phyloP scores from a whole-genome alignment of 2,329 filamentous ascomycete genomes.

The Cladorrhinum sp. region DNA sequence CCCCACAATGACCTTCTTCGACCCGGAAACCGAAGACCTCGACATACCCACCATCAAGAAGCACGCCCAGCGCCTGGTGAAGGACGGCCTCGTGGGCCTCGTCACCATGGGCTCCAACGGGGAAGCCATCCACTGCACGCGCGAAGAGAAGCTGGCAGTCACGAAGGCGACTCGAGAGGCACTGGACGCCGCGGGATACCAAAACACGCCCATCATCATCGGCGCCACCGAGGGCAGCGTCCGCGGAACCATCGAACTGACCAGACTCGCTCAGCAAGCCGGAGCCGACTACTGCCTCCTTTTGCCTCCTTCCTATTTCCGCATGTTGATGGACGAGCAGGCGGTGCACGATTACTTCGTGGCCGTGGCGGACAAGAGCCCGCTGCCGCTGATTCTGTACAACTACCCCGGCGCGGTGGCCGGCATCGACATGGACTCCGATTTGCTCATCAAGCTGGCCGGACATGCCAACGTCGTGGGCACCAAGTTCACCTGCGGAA shows the following conservation, averaged over 20 bases:
- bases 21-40: constrained; percentile 77
- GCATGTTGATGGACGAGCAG: constrained; percentile 69
- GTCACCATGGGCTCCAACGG: constrained; percentile 90
- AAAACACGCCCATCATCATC: constrained; percentile 73
- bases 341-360: constrained; percentile 71
- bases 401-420: constrained; percentile 88
- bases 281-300: constrained; percentile 79
- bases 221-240: constrained; percentile 81
- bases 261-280: constrained; percentile 61
- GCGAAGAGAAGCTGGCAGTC: constrained; percentile 71
- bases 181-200: constrained; percentile 75
- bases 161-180: constrained; percentile 77
- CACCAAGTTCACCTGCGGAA: constrained; percentile 89
- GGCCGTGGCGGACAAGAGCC: constrained; percentile 70
- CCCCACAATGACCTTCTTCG: constrained; percentile 88
- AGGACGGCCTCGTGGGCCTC: constrained; percentile 75
- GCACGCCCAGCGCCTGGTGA: constrained; percentile 74
- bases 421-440: constrained; percentile 86
- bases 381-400: constrained; percentile 79
- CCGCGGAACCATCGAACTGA: constrained; percentile 72
- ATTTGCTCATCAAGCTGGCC: constrained; percentile 76
- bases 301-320: constrained; percentile 81
- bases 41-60: constrained; percentile 76
- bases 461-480: constrained; percentile 81
- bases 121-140: constrained; percentile 80